These are phyloP conservation scores for Inonotus obliquus DNA, from an alignment of 1,284 basidiomycete species.

Conservation along the genomic window DNA sequence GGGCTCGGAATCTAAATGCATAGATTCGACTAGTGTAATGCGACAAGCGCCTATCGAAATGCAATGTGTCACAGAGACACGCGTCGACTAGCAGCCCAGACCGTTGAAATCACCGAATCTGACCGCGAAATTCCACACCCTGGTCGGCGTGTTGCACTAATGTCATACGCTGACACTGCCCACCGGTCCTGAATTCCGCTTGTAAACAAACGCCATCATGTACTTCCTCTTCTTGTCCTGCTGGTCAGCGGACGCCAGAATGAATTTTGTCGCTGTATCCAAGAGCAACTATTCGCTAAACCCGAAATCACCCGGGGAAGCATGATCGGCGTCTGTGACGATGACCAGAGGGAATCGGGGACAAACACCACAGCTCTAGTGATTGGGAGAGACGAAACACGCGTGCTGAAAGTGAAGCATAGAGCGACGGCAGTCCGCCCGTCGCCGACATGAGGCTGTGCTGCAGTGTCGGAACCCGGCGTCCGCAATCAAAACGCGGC, in stretches of 20 bases:
- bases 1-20: not conserved
- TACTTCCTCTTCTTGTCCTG: not conserved
- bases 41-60: not conserved
- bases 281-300: not conserved
- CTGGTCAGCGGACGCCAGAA: not conserved
- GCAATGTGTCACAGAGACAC: not conserved
- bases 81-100: not conserved
- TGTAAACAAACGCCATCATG: not conserved
- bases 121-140: not conserved
- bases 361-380: not conserved
- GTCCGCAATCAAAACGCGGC: no score
- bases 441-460: no score
- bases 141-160: not conserved
- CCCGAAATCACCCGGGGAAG: not conserved
- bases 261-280: not conserved
- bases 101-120: not conserved
- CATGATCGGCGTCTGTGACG: not conserved
- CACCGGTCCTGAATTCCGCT: not conserved
- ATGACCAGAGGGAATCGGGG: not conserved
- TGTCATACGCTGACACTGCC: not conserved
- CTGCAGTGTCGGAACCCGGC: no score
- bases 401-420: no score
- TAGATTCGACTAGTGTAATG: not conserved
- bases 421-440: no score
- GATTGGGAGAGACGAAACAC: no score